Evolutionary conservation across 2,329 filamentous ascomycete genomes (phyloP).

Genomic region (Aspergillus pseudotamarii): DNA sequence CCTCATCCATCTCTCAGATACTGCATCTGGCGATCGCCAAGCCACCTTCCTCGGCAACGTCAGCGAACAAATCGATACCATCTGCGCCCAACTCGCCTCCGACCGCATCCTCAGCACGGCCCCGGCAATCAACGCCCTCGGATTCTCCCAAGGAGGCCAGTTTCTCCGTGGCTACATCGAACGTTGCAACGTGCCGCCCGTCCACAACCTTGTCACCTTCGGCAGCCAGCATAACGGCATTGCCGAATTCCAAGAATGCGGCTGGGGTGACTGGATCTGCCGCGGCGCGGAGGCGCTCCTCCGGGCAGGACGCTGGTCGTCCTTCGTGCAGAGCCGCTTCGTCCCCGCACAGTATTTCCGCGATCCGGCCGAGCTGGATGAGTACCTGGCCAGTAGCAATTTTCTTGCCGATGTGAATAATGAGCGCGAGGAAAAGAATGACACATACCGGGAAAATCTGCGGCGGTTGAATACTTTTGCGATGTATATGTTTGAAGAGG

Average conservation of each 20-base stretch:
- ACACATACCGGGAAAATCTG: constrained; percentile 72
- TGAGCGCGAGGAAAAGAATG: constrained; percentile 75
- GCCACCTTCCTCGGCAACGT: constrained; percentile 92
- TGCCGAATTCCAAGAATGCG: constrained; percentile 75
- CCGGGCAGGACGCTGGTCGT: constrained; percentile 76
- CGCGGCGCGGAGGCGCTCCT: constrained; percentile 77
- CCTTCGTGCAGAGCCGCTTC: constrained; percentile 74
- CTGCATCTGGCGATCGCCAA: constrained; percentile 69
- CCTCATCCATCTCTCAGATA: constrained; percentile 71
- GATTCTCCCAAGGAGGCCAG: constrained; percentile 94
- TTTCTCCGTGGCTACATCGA: constrained; percentile 92
- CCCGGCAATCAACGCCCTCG: constrained; percentile 83
- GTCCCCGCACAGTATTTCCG: constrained; percentile 97
- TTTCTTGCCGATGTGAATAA: constrained; percentile 97
- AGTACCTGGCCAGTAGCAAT: constrained; percentile 79
- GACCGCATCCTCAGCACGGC: constrained; percentile 81
- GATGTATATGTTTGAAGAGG: constrained; percentile 87
- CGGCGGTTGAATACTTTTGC: constrained; percentile 73
- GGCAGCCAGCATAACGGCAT: constrained; percentile 94
- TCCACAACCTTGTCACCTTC: constrained; percentile 82
- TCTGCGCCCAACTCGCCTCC: constrained; percentile 74
- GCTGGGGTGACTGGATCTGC: constrained; percentile 74
- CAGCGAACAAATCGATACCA: constrained; percentile 71
- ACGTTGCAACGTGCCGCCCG: constrained; percentile 75
- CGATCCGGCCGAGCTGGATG: constrained; percentile 65